Conservation (phyloP, 192 early-diverging fungal species). For the Rhizophagus clarus region DNA sequence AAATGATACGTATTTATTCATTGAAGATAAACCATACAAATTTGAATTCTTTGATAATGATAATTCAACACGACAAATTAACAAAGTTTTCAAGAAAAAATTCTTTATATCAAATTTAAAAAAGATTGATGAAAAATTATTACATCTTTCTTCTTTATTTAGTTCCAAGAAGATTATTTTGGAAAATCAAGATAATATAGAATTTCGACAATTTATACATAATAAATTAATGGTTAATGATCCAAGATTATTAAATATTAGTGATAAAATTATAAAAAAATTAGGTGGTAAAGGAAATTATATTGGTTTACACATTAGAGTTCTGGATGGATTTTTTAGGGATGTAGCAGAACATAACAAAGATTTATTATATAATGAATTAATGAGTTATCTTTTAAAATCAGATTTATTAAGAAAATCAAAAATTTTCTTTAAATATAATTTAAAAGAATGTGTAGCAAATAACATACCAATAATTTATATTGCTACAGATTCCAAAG, state of each 20-base stretch:
- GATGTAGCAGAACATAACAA: too few species aligned
- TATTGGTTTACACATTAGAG: conserved; percentile 5
- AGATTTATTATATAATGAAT: neutral
- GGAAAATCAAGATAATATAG: neutral
- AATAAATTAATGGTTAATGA: neutral
- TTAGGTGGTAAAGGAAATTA: conserved; percentile 10
- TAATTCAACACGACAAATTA: neutral
- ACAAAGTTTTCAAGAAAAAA: neutral
- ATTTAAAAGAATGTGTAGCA: neutral
- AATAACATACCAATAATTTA: neutral
- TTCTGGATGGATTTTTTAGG: neutral
- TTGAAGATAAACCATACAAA: neutral
- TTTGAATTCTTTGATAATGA: neutral
- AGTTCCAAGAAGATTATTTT: neutral
- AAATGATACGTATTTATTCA: neutral
- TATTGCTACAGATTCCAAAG: neutral
- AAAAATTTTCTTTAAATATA: neutral
- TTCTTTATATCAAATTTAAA: neutral
- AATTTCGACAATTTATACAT: neutral
- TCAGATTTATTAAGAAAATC: too few species aligned
- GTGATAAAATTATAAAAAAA: neutral
- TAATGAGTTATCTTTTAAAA: neutral
- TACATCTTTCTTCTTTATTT: neutral
- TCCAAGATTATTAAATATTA: neutral
- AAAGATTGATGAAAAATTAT: neutral